phyloP scores from a whole-genome alignment of 169 alveolate species.

The Cryptosporidium baileyi region DNA sequence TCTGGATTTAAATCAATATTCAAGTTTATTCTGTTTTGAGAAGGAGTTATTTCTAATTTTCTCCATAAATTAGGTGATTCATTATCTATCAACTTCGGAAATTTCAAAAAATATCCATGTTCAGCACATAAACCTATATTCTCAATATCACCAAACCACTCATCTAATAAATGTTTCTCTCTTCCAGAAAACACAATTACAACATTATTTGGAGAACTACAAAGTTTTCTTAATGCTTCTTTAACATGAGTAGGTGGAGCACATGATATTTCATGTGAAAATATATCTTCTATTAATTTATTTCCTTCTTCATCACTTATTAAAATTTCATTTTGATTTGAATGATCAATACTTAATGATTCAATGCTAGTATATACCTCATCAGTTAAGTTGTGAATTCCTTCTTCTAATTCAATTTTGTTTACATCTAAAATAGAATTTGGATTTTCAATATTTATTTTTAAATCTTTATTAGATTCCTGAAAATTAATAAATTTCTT shows the following conservation, averaged over 20 bases:
- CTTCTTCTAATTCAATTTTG: background rate
- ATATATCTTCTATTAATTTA: background rate
- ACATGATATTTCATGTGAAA: slow-evolving; percentile 16
- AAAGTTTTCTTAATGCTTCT: slow-evolving; percentile 25
- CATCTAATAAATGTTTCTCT: slow-evolving; percentile 73
- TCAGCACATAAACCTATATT: slow-evolving; percentile 70
- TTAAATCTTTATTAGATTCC: too few relatives aligned
- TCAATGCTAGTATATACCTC: background rate
- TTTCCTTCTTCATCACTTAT: background rate
- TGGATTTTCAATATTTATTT: background rate
- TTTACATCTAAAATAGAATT: background rate
- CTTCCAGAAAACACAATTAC: slow-evolving; percentile 78
- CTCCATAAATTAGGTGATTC: slow-evolving; percentile 25
- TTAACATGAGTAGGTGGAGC: slow-evolving; percentile 7
- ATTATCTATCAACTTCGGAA: slow-evolving; percentile 28
- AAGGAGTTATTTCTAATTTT: background rate
- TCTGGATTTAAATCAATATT: background rate
- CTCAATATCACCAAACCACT: slow-evolving; percentile 73
- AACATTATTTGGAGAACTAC: slow-evolving; percentile 70
- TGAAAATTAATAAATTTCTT: too few relatives aligned
- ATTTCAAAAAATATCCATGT: slow-evolving; percentile 67
- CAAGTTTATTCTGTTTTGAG: background rate
- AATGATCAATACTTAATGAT: background rate
- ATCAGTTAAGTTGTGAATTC: background rate
- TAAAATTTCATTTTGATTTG: too few relatives aligned